Percentiles rank a stretch among this genome's conserved stretches.
Conservation (phyloP, 2,329 filamentous ascomycete genomes). For the Alternaria panax region DNA sequence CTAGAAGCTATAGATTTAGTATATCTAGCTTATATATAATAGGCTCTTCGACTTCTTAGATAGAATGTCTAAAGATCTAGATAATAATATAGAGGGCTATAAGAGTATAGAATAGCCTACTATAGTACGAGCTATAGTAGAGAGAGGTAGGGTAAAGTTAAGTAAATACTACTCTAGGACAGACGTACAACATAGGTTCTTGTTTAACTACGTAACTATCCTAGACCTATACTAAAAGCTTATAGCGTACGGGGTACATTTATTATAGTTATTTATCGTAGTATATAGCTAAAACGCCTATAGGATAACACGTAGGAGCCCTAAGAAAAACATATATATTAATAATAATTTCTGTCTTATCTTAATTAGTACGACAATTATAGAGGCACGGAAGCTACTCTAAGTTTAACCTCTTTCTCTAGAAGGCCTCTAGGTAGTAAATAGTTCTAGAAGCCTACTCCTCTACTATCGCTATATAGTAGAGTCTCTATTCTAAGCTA, state of each 20-base stretch:
- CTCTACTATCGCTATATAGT: background rate
- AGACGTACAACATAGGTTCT: background rate
- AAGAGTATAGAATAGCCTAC: background rate
- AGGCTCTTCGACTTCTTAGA: background rate
- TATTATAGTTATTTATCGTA: slow-evolving; percentile 16
- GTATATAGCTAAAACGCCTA: background rate
- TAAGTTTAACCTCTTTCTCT: too few relatives aligned
- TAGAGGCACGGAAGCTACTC: too few relatives aligned
- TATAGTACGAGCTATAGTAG: background rate
- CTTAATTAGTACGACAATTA: slow-evolving; percentile 5
- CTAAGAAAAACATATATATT: slow-evolving; percentile 1
- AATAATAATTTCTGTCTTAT: slow-evolving; percentile 5
- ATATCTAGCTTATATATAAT: background rate
- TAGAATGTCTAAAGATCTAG: background rate
- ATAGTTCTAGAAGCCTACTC: background rate
- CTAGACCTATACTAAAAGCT: slow-evolving; percentile 6
- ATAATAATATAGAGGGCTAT: background rate
- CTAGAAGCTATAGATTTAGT: background rate
- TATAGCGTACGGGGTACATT: slow-evolving; percentile 4
- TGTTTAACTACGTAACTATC: background rate
- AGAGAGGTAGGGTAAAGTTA: background rate
- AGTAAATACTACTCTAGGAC: background rate
- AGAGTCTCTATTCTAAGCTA: background rate
- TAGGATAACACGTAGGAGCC: background rate
- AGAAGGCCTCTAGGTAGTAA: background rate